These are phyloP conservation scores for Pyricularia grisea DNA, from an alignment of 2,329 filamentous ascomycete species.

Conservation along the genomic window DNA sequence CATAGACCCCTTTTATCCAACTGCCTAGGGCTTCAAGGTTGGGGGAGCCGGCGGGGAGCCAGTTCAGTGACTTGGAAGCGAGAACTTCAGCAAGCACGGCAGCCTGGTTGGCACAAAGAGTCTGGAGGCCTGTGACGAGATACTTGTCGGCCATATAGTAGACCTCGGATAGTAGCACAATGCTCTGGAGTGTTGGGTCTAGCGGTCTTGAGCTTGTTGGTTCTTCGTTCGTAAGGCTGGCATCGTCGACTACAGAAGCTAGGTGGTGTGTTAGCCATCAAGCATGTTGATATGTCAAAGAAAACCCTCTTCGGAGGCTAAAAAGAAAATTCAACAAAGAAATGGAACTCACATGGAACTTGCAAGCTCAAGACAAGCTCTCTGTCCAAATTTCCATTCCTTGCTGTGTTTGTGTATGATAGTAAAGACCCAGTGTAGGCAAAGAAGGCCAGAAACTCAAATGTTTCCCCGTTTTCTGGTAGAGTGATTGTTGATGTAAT, in stretches of 20 bases:
- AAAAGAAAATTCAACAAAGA: not conserved
- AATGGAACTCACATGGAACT: not conserved
- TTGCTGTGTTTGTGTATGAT: not conserved
- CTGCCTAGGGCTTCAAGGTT: not conserved
- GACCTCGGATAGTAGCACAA: not conserved
- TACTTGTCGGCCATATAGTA: not conserved
- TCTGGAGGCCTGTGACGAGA: not conserved
- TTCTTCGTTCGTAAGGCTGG: not conserved
- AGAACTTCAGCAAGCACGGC: not conserved
- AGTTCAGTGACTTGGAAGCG: not conserved
- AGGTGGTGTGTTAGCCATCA: too few relatives aligned
- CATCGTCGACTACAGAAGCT: not conserved
- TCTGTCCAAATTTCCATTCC: not conserved
- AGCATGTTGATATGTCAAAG: too few relatives aligned
- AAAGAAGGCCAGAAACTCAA: not conserved
- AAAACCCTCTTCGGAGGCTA: too few relatives aligned
- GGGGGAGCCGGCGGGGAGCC: not conserved
- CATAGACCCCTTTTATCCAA: not conserved
- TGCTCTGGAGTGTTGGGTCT: not conserved
- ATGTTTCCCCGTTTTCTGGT: not conserved
- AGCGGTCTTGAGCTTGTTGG: not conserved
- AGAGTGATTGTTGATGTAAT: not conserved
- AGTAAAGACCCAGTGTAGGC: not conserved
- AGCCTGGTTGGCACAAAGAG: not conserved
- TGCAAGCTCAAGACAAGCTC: not conserved